Base-by-base conservation (phyloP, 2,329 filamentous ascomycete genomes). In the Neocatenulostroma microsporum region DNA sequence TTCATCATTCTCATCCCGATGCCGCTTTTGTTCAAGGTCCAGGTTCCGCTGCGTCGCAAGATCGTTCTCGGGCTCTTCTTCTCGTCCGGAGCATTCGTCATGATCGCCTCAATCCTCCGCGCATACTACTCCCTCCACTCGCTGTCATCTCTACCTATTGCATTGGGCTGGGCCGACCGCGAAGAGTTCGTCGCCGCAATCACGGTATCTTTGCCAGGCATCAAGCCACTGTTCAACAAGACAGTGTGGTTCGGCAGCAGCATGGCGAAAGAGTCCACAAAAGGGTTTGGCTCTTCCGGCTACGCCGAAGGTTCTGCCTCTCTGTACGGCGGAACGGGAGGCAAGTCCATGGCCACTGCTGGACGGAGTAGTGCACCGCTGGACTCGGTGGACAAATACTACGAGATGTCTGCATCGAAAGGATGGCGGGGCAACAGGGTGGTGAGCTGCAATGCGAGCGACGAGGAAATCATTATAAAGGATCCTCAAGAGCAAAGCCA, bases 1-100 rank as follows among this genome's bases (percentile, higher is more conserved):
- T 65, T 74, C 59, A 78, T 80, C 51, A 69, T 80, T 19, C 50
- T 65, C 3, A 69, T 80, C 14, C 73, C 74, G 1, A 63, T 79
- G 44, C 74, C 74, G 1, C 57, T 73, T 36, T 49, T 79, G 18
- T 45, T 71, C 9, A 64, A 64, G 18, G 66, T 75, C 1, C 64
- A 68, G 30, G 60, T 79, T 2, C 58, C 64, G 5, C 26, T 61
- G 1, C 71, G 66, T 50, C 68, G 73, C 49, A 79, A 78, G 54
- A 36, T 68, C 0, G 62, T 75, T 1, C 63, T 80, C 1, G 49
- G 62, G n/a, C 44, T 61, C 18, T 57, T 74, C 21, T 73, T 74
- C 50, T 62, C 66, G 28, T 63, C 73, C 44, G 69, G 70, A 14
- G 51, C 62, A 31, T 72, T 73, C 43, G 67, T 72, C 48, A 63